A percentile compares a stretch with the other conserved stretches of the same genome.
These are phyloP conservation scores for Thuidium tamariscinum DNA, from an alignment of 225 moss, liverwort and hornwort species.

Conservation along the genomic window DNA sequence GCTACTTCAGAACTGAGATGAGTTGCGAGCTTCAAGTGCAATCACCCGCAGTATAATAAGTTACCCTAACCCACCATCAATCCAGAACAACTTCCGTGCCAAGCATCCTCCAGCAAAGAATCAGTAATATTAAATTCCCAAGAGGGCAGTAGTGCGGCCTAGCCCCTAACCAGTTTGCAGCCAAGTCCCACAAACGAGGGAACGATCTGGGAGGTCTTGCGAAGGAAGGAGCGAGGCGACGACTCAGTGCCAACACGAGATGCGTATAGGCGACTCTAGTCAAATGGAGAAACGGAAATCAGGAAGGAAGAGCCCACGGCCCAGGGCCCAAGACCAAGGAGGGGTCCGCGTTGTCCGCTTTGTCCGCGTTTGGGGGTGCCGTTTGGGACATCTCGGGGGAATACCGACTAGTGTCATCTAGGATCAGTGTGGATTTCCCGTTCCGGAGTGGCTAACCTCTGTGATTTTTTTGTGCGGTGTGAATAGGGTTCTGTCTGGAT, in stretches of 20 bases:
- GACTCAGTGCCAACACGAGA: not conserved
- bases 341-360: not conserved
- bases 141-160: not conserved
- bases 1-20: not conserved
- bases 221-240: not conserved
- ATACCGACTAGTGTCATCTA: not conserved
- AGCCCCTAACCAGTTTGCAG: not conserved
- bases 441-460: not conserved
- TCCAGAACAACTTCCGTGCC: not conserved
- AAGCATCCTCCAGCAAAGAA: not conserved
- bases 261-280: not conserved
- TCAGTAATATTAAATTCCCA: not conserved
- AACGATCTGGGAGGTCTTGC: not conserved
- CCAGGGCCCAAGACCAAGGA: not conserved
- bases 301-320: not conserved
- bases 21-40: not conserved
- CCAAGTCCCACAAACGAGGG: not conserved
- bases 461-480: no score
- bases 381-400: no score
- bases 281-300: not conserved
- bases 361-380: not conserved
- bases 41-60: not conserved
- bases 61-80: not conserved
- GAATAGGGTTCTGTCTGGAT: not conserved
- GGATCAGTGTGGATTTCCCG: not conserved